Conservation (phyloP, 1,284 basidiomycete genomes). For the Cystobasidium sp. region DNA sequence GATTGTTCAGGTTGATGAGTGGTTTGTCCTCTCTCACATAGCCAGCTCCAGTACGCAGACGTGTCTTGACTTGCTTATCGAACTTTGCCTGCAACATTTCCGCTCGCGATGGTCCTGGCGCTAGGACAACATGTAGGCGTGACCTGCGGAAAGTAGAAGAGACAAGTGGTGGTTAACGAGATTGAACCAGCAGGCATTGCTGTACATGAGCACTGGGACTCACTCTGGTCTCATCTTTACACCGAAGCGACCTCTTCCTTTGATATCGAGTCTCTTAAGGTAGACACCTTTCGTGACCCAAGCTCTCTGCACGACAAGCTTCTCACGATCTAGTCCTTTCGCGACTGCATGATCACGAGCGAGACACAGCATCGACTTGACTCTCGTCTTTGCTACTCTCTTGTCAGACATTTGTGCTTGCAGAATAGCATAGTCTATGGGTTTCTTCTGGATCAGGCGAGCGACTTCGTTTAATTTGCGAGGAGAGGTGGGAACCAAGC, state of each 20-base stretch:
- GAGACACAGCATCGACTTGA: slow-evolving; percentile 84
- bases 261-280: slow-evolving; percentile 75
- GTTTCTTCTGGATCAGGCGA: slow-evolving; percentile 82
- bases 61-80: slow-evolving; percentile 21
- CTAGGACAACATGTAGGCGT: slow-evolving; percentile 36
- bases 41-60: slow-evolving; percentile 31
- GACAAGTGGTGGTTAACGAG: neutral
- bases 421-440: slow-evolving; percentile 89
- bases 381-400: slow-evolving; percentile 73
- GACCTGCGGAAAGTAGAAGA: neutral
- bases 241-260: slow-evolving; percentile 81
- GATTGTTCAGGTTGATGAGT: slow-evolving; percentile 37
- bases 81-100: slow-evolving; percentile 31
- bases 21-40: slow-evolving; percentile 31
- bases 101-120: slow-evolving; percentile 31
- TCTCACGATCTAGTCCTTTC: slow-evolving; percentile 74
- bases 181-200: slow-evolving; percentile 66
- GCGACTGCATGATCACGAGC: slow-evolving; percentile 83
- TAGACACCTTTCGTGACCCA: slow-evolving; percentile 88
- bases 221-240: slow-evolving; percentile 76
- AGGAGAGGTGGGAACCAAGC: slow-evolving; percentile 88
- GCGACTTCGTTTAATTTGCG: slow-evolving; percentile 88
- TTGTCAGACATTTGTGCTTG: slow-evolving; percentile 97
- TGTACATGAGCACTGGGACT: slow-evolving; percentile 78
- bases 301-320: slow-evolving; percentile 85